A percentile compares a stretch with the other conserved stretches of the same genome.
Conservation (phyloP, 2,329 filamentous ascomycete genomes). For the Neofusicoccum kwambonambiense region DNA sequence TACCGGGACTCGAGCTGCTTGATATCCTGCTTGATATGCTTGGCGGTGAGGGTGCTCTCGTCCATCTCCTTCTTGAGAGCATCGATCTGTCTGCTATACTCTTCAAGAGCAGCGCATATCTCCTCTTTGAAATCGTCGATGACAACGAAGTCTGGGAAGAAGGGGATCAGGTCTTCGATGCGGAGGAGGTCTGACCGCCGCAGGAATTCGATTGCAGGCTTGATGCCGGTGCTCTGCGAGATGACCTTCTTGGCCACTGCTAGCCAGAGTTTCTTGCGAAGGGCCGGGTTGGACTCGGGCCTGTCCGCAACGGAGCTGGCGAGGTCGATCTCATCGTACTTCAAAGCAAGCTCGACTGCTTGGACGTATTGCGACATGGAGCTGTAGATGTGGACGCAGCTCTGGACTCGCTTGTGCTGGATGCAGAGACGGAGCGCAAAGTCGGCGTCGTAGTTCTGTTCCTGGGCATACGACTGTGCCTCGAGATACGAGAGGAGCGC, state of each 20-base stretch:
- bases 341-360: slow-evolving; percentile 87
- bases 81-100: slow-evolving; percentile 91
- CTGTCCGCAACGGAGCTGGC: slow-evolving; percentile 77
- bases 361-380: slow-evolving; percentile 93
- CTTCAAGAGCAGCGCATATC: slow-evolving; percentile 89
- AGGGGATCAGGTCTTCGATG: slow-evolving; percentile 95
- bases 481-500: slow-evolving; percentile 86
- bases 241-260: slow-evolving; percentile 95
- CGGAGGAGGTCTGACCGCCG: slow-evolving; percentile 86
- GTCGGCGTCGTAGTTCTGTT: slow-evolving; percentile 87
- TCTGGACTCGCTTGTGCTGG: slow-evolving; percentile 86
- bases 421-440: slow-evolving; percentile 96
- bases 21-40: slow-evolving; percentile 89
- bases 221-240: slow-evolving; percentile 80
- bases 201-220: slow-evolving; percentile 81
- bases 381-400: slow-evolving; percentile 95
- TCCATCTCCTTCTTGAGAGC: slow-evolving; percentile 91
- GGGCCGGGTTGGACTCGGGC: slow-evolving; percentile 57
- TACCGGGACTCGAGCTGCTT: slow-evolving; percentile 82
- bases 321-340: slow-evolving; percentile 85
- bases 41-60: slow-evolving; percentile 81
- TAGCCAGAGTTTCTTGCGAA: slow-evolving; percentile 94
- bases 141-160: slow-evolving; percentile 97
- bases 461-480: slow-evolving; percentile 70
- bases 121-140: slow-evolving; percentile 99